Evolutionary conservation across 2,329 filamentous ascomycete species (phyloP).

Genomic region (Aspergillus carbonarius): DNA sequence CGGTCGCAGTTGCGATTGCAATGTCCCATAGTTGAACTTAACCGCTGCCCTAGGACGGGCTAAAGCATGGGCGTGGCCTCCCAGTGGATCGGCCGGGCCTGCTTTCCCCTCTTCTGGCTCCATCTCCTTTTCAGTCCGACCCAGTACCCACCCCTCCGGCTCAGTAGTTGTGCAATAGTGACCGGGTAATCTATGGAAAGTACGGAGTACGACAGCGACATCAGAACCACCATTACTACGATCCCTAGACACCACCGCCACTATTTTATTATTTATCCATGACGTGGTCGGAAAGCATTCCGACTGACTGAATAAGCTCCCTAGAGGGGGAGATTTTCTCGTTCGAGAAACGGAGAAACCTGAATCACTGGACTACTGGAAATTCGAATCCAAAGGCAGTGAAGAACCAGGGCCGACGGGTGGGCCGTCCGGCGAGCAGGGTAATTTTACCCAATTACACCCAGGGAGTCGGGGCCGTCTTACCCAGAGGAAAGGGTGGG

Average conservation of each 20-base stretch:
- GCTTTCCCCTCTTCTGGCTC: constrained; percentile 7
- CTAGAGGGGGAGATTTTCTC: neutral
- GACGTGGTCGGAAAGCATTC: too few species aligned
- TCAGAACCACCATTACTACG: too few species aligned
- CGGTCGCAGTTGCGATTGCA: constrained; percentile 7
- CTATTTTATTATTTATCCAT: too few species aligned
- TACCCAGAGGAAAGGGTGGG: neutral
- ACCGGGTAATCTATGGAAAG: neutral
- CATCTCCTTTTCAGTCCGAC: constrained; percentile 11
- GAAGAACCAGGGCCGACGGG: neutral
- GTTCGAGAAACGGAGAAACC: neutral
- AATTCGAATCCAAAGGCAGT: neutral
- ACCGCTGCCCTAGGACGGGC: constrained; percentile 9
- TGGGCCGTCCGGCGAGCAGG: constrained; percentile 5
- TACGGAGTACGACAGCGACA: neutral
- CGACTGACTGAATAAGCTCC: too few species aligned
- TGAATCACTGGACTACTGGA: too few species aligned
- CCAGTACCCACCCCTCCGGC: constrained; percentile 23
- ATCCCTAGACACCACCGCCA: too few species aligned
- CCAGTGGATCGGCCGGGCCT: constrained; percentile 12
- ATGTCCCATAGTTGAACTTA: constrained; percentile 13
- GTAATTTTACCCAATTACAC: constrained; percentile 1
- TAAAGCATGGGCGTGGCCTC: constrained; percentile 5
- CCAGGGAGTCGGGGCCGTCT: neutral
- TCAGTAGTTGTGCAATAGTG: constrained; percentile 16